Conservation (phyloP, 148 eudicot species). For the Amaranthus palmeri region DNA sequence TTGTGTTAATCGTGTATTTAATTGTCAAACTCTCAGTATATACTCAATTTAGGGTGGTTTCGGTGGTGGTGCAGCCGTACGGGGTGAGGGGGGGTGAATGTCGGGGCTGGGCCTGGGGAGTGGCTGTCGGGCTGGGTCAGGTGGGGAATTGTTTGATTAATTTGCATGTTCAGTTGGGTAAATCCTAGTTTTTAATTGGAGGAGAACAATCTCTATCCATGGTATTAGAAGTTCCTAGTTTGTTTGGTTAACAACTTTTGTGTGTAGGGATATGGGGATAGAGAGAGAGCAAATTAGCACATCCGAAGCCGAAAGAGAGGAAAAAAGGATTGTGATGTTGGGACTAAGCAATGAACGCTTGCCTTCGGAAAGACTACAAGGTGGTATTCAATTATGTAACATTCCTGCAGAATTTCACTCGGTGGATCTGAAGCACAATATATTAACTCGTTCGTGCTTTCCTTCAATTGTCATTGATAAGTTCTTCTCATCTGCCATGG, state of each 20-base stretch:
- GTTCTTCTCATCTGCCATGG: background rate
- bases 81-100: too few species aligned
- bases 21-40: too few species aligned
- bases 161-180: background rate
- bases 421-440: constrained; percentile 1
- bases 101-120: too few species aligned
- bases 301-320: background rate
- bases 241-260: background rate
- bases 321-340: background rate
- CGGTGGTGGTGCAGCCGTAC: too few species aligned
- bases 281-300: background rate
- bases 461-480: background rate
- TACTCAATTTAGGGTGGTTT: too few species aligned
- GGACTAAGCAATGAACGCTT: background rate
- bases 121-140: too few species aligned
- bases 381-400: background rate
- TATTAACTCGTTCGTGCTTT: background rate
- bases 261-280: background rate
- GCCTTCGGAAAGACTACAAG: background rate
- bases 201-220: constrained; percentile 1
- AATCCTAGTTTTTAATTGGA: background rate
- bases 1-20: too few species aligned
- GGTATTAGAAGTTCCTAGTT: constrained; percentile 1
- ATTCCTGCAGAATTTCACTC: background rate
- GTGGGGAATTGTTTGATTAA: too few species aligned